phyloP scores from a whole-genome alignment of 805 yeast species.

The Clavispora phyllophila region DNA sequence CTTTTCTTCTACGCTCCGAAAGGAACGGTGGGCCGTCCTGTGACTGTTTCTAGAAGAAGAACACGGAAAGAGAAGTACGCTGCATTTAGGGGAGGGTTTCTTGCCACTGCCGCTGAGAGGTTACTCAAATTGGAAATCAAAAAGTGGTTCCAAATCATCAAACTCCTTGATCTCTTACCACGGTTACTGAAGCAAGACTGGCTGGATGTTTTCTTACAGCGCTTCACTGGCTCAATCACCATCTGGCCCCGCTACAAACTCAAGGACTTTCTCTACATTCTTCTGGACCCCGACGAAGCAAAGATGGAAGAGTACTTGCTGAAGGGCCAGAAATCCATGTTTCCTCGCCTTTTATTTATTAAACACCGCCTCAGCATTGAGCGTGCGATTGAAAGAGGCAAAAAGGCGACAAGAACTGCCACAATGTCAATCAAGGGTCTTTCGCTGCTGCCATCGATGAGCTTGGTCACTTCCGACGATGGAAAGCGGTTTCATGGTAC shows the following conservation, averaged over 20 bases:
- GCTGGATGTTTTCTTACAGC: slow-evolving; percentile 72
- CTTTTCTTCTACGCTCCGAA: slow-evolving; percentile 72
- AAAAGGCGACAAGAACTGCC: slow-evolving; percentile 19
- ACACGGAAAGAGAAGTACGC: slow-evolving; percentile 30
- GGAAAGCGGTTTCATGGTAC: background rate
- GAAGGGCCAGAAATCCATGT: slow-evolving; percentile 62
- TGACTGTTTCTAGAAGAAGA: slow-evolving; percentile 46
- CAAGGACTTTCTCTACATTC: slow-evolving; percentile 55
- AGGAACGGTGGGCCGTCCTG: slow-evolving; percentile 79
- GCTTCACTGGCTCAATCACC: slow-evolving; percentile 70
- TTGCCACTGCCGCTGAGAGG: slow-evolving; percentile 68
- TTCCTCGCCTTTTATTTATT: slow-evolving; percentile 61
- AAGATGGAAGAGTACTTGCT: slow-evolving; percentile 49
- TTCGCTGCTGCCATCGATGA: slow-evolving; percentile 5
- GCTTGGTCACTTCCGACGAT: slow-evolving; percentile 8
- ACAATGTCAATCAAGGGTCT: background rate
- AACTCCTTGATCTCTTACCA: slow-evolving; percentile 63
- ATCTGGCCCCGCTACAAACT: slow-evolving; percentile 65
- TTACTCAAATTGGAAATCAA: slow-evolving; percentile 65
- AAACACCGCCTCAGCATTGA: slow-evolving; percentile 64
- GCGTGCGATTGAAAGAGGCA: slow-evolving; percentile 53
- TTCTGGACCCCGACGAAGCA: slow-evolving; percentile 64
- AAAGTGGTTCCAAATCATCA: slow-evolving; percentile 70
- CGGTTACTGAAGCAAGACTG: slow-evolving; percentile 70
- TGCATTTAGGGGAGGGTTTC: slow-evolving; percentile 66